Base-by-base conservation (phyloP, 352 stramenopile genomes). In the Phytophthora sansomeana region DNA sequence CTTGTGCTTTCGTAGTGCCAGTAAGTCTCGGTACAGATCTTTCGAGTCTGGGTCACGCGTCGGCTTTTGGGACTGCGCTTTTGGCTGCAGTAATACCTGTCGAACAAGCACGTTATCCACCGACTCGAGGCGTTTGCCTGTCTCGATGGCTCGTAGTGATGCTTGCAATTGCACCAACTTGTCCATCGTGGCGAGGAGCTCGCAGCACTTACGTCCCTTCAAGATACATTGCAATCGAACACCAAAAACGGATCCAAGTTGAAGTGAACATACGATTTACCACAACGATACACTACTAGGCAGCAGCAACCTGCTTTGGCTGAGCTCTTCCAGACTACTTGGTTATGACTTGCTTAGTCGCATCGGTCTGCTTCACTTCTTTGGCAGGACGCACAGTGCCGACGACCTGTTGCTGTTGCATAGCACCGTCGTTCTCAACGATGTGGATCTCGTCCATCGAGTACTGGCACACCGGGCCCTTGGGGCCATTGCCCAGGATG, bases 71-170 rank as follows among this genome's bases (percentile, higher is more conserved):
- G 19, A 21, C 10, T 59, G 50, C 10, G 10, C 29, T 52, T 54
- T 60, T 38, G 62, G 51, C 17, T 82, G 67, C 4, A 72, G 66
- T n/a, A 89, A 58, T 21, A 87, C 72, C 28, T 87, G 71, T 26
- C 62, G 80, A 4, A 91, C 58, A 7, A 91, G 62, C n/a, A 91
- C 61, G 6, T 55, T 46, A 44, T 91, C 78, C 28, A 91, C 68
- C 1, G 50, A 58, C 53, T 85, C 78, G 30, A 91, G 69, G 0
- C 74, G 71, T 13, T 77, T 55, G 17, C 82, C 82, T 4, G 58
- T 76, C 49, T 91, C 82, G n/a, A 89, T 91, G 7, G 70, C 75
- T 10, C 76, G 80, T 55, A 91, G 69, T 44, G 74, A 67, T 35
- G 48, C 53, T 61, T 89, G 80, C 36, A 91, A 63, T 42, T 79